Conservation (phyloP, 2,329 filamentous ascomycete genomes). For the Aspergillus udagawae region DNA sequence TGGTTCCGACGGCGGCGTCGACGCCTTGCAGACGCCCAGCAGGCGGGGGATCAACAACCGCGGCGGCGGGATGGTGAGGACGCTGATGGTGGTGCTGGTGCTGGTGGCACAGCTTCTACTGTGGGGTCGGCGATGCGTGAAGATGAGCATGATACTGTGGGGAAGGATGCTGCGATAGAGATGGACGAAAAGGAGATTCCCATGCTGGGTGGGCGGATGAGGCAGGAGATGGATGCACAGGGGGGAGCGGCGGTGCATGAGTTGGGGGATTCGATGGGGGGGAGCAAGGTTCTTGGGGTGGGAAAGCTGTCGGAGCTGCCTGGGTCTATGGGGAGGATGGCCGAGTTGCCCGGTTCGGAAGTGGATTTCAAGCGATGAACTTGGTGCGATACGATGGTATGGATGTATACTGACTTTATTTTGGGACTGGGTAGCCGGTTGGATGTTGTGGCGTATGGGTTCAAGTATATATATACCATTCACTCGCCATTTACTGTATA, state of each 20-base stretch:
- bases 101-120: too few relatives aligned
- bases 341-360: slow-evolving; percentile 3
- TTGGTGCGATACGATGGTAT: too few relatives aligned
- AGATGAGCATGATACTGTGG: too few relatives aligned
- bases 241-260: slow-evolving; percentile 6
- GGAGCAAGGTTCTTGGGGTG: not conserved
- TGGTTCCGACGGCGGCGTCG: slow-evolving; percentile 1
- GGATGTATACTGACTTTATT: not conserved
- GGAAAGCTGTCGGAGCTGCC: not conserved
- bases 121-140: too few relatives aligned
- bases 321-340: not conserved
- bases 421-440: not conserved
- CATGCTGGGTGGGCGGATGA: slow-evolving; percentile 9
- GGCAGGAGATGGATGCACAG: slow-evolving; percentile 9
- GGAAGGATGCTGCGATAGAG: not conserved
- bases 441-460: too few relatives aligned
- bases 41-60: not conserved
- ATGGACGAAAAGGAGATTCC: not conserved
- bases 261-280: slow-evolving; percentile 1
- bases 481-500: not conserved
- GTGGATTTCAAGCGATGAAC: not conserved
- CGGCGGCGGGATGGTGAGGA: not conserved
- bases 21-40: not conserved
- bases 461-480: too few relatives aligned
- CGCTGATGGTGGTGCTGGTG: not conserved